Percentiles rank a stretch among this genome's conserved stretches.
Conservation (phyloP, 331 rosid species). For the Phaseolus coccineus region DNA sequence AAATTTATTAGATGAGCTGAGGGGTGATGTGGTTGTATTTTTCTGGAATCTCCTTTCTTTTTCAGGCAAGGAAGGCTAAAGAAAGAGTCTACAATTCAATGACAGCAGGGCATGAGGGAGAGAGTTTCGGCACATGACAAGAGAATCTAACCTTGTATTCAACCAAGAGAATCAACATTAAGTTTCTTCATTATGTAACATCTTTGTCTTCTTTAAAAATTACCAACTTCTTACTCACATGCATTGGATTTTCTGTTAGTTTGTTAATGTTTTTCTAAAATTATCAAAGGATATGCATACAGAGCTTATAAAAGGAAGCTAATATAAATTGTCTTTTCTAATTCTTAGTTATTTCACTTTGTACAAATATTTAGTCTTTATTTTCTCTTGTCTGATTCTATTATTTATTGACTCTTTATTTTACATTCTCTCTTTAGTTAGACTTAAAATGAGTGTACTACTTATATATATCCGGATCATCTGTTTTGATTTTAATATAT, state of each 20-base stretch:
- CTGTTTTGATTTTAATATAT: too few relatives aligned
- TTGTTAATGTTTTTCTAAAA: too few relatives aligned
- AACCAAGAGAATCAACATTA: not conserved
- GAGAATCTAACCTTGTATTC: not conserved
- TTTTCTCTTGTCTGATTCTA: too few relatives aligned
- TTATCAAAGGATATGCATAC: too few relatives aligned
- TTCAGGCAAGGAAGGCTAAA: conserved; percentile 64
- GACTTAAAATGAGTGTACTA: too few relatives aligned
- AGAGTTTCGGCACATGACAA: not conserved
- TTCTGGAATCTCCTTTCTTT: not conserved
- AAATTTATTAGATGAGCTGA: not conserved
- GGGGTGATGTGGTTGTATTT: not conserved
- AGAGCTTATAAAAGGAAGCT: too few relatives aligned
- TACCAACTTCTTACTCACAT: not conserved
- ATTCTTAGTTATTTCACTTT: too few relatives aligned
- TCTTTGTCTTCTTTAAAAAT: not conserved
- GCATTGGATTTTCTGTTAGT: not conserved
- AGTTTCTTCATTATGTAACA: not conserved
- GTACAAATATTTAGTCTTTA: too few relatives aligned
- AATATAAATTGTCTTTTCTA: too few relatives aligned
- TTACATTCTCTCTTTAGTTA: too few relatives aligned
- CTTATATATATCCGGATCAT: too few relatives aligned
- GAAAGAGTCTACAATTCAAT: conserved; percentile 53
- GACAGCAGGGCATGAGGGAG: conserved; percentile 51
- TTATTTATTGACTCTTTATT: too few relatives aligned